Base-by-base conservation (phyloP, 2,329 filamentous ascomycete species). In the Trichophyton benhamiae region DNA sequence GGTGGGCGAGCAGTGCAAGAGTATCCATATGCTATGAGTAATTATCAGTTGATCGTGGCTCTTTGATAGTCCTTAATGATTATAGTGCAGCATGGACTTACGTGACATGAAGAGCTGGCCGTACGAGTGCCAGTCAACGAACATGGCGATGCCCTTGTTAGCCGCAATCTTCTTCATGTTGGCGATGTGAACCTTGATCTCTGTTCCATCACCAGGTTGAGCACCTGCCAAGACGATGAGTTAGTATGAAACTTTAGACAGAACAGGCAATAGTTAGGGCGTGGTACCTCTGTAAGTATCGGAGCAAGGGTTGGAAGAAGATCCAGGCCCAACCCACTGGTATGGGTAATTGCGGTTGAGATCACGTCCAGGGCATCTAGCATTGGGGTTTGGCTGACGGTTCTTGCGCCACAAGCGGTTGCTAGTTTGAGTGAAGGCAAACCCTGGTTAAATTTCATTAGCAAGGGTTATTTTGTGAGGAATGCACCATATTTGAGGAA, bases 91-190 rank as follows among this genome's bases (percentile, higher is more conserved):
- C 30, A 27, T 59, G 2, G 2, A 58, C 65, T 65, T 67, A 68
- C 67, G 65, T 0, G 76, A 80, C 17, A 79, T 76, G 61, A 83
- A 77, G 62, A 86, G 75, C 66, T 87, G 83, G 8, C 78, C 80
- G 72, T 85, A 87, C 0, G 82, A 79, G 72, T 87, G 85, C 68
- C 81, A 83, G 71, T 87, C 85, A 64, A 87, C 81, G 71, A 81
- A 87, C 1, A 85, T 75, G 66, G 82, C 80, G 48, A 86, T 74
- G 0, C 82, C 81, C 63, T 80, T 76, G n/a, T 70, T 69, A 1
- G 69, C 68, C 2, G 75, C 72, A 22, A 84, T 67, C 41, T 71
- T 67, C 57, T 76, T 73, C 27, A 81, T 73, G 48, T 79, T 78
- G 3, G 75, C 74, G 30, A 76, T 76, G 6, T 87, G 73, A 0